Evolutionary conservation across 2,329 filamentous ascomycete genomes (phyloP).

Genomic region (Canariomyces notabilis): DNA sequence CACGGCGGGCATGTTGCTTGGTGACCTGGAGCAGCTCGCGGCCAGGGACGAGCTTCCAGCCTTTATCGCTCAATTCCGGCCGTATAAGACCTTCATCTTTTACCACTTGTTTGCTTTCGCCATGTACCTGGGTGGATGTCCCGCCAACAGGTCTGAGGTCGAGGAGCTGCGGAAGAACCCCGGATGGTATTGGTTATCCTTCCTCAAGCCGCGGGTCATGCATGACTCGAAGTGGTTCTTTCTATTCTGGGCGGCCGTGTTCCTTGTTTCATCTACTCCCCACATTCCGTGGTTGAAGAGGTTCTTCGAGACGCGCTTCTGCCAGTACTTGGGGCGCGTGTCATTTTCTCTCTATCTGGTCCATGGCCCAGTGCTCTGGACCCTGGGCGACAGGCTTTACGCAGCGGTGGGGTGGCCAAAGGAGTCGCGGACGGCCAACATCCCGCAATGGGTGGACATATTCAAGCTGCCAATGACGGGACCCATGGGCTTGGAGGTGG

Average conservation of each 20-base stretch:
- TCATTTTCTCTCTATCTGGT: constrained; percentile 58
- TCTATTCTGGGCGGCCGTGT: constrained; percentile 55
- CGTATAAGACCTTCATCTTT: constrained; percentile 45
- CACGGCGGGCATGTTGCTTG: constrained; percentile 53
- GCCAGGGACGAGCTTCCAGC: constrained; percentile 43
- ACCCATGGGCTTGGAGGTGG: constrained; percentile 54
- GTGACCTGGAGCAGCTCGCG: constrained; percentile 53
- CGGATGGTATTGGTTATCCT: constrained; percentile 55
- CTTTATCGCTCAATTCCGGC: constrained; percentile 40
- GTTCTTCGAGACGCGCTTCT: constrained; percentile 53
- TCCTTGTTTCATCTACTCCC: constrained; percentile 50
- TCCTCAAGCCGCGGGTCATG: constrained; percentile 57
- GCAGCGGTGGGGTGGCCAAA: constrained; percentile 52
- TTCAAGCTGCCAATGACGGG: constrained; percentile 50
- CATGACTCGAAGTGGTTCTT: constrained; percentile 63
- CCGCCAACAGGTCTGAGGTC: constrained; percentile 43
- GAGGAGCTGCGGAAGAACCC: constrained; percentile 45
- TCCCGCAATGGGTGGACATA: constrained; percentile 52
- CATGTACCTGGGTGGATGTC: constrained; percentile 56
- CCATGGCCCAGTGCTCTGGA: constrained; percentile 56
- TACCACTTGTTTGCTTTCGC: constrained; percentile 46
- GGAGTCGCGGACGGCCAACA: constrained; percentile 41
- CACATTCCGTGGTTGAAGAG: constrained; percentile 50
- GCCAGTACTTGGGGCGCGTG: constrained; percentile 56
- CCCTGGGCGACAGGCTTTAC: constrained; percentile 57